Evolutionary conservation across 495 filamentous ascomycete species (phyloP).

Genomic region (Talaromyces borbonicus): DNA sequence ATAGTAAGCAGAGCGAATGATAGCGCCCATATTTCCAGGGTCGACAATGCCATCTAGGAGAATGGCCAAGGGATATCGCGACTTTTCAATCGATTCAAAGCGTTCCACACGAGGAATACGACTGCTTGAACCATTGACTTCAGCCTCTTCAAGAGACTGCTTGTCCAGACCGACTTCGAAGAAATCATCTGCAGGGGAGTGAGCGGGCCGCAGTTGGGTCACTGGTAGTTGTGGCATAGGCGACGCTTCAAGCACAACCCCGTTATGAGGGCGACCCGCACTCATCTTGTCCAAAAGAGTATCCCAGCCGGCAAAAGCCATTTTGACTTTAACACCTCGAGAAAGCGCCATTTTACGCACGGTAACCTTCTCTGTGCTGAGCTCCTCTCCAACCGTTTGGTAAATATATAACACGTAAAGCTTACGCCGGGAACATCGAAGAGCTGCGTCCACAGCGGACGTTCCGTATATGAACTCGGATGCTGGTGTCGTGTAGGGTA

Average conservation of each 20-base stretch:
- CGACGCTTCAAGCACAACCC: conserved; percentile 80
- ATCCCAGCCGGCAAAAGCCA: conserved; percentile 44
- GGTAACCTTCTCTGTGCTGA: conserved; percentile 25
- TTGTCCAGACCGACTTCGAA: conserved; percentile 52
- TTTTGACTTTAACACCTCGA: conserved; percentile 44
- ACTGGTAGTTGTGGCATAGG: conserved; percentile 69
- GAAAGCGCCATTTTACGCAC: conserved; percentile 50
- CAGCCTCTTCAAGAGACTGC: conserved; percentile 63
- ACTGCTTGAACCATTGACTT: conserved; percentile 51
- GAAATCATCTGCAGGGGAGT: conserved; percentile 22
- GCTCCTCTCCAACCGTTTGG: conserved; percentile 31
- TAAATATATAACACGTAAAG: conserved; percentile 81
- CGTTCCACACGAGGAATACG: conserved; percentile 1
- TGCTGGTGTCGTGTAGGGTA: conserved; percentile 75
- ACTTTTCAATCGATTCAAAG: not conserved
- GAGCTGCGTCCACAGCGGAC: conserved; percentile 70
- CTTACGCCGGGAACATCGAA: conserved; percentile 56
- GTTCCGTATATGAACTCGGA: conserved; percentile 88
- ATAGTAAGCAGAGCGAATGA: conserved; percentile 77
- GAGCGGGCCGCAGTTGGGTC: conserved; percentile 40
- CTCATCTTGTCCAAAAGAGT: conserved; percentile 75
- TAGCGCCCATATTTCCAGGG: conserved; percentile 81
- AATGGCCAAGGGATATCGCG: conserved; percentile 65
- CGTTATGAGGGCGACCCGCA: conserved; percentile 77
- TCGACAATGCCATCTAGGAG: conserved; percentile 80